Percentiles rank a stretch among this genome's conserved stretches.
phyloP scores from a whole-genome alignment of 306 rosid species.

The Vigna mungo region DNA sequence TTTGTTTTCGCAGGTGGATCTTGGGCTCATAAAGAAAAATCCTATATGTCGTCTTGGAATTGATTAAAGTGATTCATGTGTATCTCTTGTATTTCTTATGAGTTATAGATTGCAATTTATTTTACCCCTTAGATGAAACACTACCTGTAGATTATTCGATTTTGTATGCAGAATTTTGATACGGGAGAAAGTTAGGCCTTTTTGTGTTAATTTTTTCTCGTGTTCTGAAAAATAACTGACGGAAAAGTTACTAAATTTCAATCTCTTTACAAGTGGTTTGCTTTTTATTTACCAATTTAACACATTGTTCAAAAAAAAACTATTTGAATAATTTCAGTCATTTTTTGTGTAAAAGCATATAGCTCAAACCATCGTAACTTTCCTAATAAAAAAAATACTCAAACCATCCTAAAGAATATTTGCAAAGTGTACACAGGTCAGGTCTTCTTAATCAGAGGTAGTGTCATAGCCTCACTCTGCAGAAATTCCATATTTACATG shows the following conservation, averaged over 20 bases:
- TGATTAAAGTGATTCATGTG: constrained; percentile 34
- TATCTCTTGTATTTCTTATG: neutral
- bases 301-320: neutral
- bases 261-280: neutral
- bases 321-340: too few species aligned
- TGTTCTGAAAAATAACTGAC: neutral
- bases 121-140: neutral
- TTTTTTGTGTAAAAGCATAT: too few species aligned
- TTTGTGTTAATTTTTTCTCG: constrained; percentile 11
- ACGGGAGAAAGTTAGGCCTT: neutral
- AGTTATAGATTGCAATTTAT: constrained; percentile 7
- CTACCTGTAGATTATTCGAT: constrained; percentile 24
- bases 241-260: neutral
- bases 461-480: neutral
- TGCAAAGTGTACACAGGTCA: neutral
- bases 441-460: neutral
- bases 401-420: neutral
- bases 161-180: constrained; percentile 23
- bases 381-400: too few species aligned
- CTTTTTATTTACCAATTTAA: neutral
- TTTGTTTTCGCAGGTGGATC: constrained; percentile 73
- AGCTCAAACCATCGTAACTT: neutral
- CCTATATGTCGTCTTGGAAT: constrained; percentile 85
- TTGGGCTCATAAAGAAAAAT: constrained; percentile 85
- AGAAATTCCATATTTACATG: constrained; percentile 36